Evolutionary conservation across 2,329 filamentous ascomycete species (phyloP).

Genomic region (Paraphaeosphaeria sporulosa): DNA sequence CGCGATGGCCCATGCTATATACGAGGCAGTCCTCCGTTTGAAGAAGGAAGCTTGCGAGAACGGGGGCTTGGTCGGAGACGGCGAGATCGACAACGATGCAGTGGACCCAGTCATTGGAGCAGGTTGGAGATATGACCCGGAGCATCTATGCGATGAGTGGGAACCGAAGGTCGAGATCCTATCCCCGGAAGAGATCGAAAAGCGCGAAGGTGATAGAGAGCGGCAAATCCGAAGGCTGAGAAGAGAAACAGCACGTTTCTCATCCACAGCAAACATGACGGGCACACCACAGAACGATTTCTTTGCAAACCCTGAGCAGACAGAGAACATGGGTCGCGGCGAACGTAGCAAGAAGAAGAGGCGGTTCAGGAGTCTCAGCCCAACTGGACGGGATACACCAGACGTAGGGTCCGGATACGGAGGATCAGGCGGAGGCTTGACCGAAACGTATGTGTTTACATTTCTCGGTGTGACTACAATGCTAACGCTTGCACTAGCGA

Average conservation of each 20-base stretch:
- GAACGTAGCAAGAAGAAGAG: conserved; percentile 96
- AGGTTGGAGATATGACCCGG: conserved; percentile 95
- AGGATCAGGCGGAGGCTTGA: conserved; percentile 67
- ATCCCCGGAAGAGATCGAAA: conserved; percentile 96
- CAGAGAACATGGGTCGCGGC: conserved; percentile 87
- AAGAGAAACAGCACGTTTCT: conserved; percentile 91
- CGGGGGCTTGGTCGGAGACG: conserved; percentile 77
- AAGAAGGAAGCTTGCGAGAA: conserved; percentile 98
- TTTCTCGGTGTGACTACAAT: background rate
- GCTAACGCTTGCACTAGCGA: conserved; percentile 60
- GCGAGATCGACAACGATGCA: conserved; percentile 88
- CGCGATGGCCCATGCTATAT: conserved; percentile 94
- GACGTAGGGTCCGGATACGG: conserved; percentile 75
- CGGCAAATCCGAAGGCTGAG: conserved; percentile 85
- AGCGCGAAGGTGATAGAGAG: conserved; percentile 92
- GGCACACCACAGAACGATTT: conserved; percentile 71
- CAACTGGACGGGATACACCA: conserved; percentile 81
- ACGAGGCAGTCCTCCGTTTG: conserved; percentile 87
- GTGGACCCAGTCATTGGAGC: conserved; percentile 77
- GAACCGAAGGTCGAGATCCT: conserved; percentile 65
- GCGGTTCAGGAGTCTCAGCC: conserved; percentile 87
- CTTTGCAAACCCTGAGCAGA: conserved; percentile 62
- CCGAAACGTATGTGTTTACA: conserved; percentile 49
- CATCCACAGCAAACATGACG: conserved; percentile 81
- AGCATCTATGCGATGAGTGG: conserved; percentile 73